Evolutionary conservation across 1,284 basidiomycete genomes (phyloP).

Genomic region (Fomitopsis palustris): DNA sequence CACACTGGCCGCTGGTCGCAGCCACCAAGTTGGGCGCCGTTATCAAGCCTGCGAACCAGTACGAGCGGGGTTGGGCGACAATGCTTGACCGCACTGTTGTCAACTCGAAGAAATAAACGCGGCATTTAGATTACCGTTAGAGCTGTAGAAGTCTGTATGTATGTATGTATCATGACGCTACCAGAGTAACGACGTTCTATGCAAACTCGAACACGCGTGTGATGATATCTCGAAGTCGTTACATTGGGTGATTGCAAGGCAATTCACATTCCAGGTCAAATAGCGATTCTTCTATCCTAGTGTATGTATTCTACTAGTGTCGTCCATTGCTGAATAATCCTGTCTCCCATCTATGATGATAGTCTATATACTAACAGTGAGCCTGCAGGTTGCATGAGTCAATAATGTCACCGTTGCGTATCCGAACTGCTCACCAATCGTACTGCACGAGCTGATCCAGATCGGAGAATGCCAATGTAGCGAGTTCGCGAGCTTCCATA

Average conservation of each 20-base stretch:
- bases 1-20: constrained; percentile 53
- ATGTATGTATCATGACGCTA: too few species aligned
- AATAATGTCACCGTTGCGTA: not conserved
- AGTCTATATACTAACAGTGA: constrained; percentile 26
- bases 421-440: constrained; percentile 55
- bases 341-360: not conserved
- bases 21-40: constrained; percentile 54
- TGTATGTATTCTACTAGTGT: not conserved
- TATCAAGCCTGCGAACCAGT: constrained; percentile 65
- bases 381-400: constrained; percentile 16
- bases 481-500: constrained; percentile 85
- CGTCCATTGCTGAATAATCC: not conserved
- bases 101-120: not conserved
- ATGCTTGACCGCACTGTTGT: constrained; percentile 35
- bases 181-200: too few species aligned
- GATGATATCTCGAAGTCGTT: too few species aligned
- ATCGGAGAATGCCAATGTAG: constrained; percentile 72
- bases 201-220: too few species aligned
- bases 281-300: not conserved
- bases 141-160: not conserved
- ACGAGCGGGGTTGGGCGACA: constrained; percentile 56
- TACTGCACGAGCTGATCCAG: constrained; percentile 77
- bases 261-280: not conserved
- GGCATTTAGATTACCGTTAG: not conserved
- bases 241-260: too few species aligned